A percentile compares a stretch with the other conserved stretches of the same genome.
These are phyloP conservation scores for Colletotrichum theobromicola DNA, from an alignment of 2,329 filamentous ascomycete genomes.

Conservation along the genomic window DNA sequence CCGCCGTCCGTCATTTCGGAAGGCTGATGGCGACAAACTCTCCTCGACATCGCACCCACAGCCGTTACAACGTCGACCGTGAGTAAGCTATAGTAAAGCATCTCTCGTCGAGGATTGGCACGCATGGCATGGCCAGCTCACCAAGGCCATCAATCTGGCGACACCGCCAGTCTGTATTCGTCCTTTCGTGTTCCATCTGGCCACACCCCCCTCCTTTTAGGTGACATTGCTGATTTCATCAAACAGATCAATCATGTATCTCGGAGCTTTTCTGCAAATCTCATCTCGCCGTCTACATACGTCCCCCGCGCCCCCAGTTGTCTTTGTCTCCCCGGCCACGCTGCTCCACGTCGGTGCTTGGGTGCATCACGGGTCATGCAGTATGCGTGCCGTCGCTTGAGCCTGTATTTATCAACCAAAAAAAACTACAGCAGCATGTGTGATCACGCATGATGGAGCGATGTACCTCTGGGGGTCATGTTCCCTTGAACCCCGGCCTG, in stretches of 20 bases:
- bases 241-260: slow-evolving; percentile 5
- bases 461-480: neutral
- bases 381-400: neutral
- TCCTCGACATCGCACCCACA: neutral
- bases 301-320: neutral
- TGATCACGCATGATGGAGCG: neutral
- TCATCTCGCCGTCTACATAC: neutral
- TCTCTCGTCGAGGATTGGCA: neutral
- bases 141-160: neutral
- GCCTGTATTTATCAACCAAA: neutral
- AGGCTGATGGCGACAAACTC: slow-evolving; percentile 6
- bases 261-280: slow-evolving; percentile 19
- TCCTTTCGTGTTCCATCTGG: neutral
- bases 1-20: neutral
- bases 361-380: neutral
- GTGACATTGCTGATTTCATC: slow-evolving; percentile 3
- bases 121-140: neutral
- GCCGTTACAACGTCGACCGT: neutral
- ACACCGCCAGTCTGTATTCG: neutral
- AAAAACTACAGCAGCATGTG: neutral
- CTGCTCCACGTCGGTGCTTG: neutral
- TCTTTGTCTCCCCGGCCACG: neutral
- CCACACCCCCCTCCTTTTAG: neutral
- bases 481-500: neutral
- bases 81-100: neutral